phyloP scores from a whole-genome alignment of 75 land plant species.

The Larix kaempferi region DNA sequence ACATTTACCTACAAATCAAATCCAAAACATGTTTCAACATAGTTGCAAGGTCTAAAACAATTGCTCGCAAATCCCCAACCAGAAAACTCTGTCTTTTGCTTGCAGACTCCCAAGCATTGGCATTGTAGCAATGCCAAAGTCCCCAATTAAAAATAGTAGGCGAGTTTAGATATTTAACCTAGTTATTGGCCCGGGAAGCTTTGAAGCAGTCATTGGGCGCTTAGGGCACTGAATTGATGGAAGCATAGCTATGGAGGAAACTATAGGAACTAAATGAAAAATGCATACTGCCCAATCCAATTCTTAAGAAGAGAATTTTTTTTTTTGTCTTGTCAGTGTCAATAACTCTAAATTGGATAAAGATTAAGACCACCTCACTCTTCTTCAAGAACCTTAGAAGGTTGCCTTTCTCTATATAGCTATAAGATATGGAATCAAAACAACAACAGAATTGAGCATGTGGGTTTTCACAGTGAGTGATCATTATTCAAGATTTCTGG shows the following conservation, averaged over 20 bases:
- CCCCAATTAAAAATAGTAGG: not conserved
- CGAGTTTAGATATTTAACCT: not conserved
- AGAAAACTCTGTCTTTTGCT: not conserved
- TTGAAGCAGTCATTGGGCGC: not conserved
- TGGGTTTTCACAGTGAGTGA: too few relatives aligned
- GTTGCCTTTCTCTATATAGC: conserved; percentile 46
- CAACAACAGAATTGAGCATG: too few relatives aligned
- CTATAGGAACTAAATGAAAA: not conserved
- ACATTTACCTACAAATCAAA: conserved; percentile 53
- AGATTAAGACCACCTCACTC: conserved; percentile 25
- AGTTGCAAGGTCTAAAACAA: not conserved
- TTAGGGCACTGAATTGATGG: too few relatives aligned
- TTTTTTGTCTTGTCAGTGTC: conserved; percentile 42
- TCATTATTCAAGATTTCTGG: too few relatives aligned
- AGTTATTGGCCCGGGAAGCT: not conserved
- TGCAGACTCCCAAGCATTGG: not conserved
- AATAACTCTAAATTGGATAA: conserved; percentile 35
- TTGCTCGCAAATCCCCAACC: not conserved
- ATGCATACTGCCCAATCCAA: not conserved
- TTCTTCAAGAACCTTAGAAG: conserved; percentile 31
- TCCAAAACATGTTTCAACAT: not conserved
- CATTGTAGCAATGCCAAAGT: not conserved
- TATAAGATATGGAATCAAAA: conserved; percentile 1
- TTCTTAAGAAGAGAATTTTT: conserved; percentile 30
- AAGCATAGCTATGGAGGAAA: too few relatives aligned